Conservation (phyloP, 2,329 filamentous ascomycete species). For the Pezicula rhizophila region DNA sequence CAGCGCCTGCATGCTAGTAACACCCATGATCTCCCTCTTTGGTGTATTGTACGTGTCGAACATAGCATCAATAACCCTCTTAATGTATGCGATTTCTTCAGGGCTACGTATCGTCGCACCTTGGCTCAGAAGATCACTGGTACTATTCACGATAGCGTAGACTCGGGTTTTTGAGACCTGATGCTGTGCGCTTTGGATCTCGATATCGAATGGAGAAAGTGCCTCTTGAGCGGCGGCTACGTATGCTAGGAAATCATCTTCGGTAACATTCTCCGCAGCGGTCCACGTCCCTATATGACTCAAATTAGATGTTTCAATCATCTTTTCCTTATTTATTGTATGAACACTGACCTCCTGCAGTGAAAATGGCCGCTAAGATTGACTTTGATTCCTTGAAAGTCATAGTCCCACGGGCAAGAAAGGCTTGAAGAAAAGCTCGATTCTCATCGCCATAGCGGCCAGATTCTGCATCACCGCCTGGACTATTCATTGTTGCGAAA, state of each 20-base stretch:
- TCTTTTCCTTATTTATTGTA: not conserved
- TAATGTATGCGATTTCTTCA: constrained; percentile 86
- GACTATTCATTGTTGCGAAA: constrained; percentile 7
- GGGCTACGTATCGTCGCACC: constrained; percentile 73
- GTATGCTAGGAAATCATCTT: constrained; percentile 62
- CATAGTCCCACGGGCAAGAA: constrained; percentile 72
- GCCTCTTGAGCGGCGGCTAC: constrained; percentile 65
- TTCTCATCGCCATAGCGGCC: constrained; percentile 50
- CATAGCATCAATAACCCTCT: constrained; percentile 82
- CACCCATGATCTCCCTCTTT: constrained; percentile 75
- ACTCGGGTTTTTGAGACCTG: constrained; percentile 62
- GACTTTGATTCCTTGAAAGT: constrained; percentile 68
- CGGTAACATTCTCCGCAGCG: constrained; percentile 57
- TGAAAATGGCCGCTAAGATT: constrained; percentile 71
- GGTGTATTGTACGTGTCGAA: constrained; percentile 82
- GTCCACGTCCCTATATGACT: constrained; percentile 35
- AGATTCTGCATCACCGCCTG: constrained; percentile 5
- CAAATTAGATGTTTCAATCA: not conserved
- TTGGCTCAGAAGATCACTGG: constrained; percentile 78
- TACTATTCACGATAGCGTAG: constrained; percentile 82
- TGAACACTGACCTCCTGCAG: constrained; percentile 30
- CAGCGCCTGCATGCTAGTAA: constrained; percentile 72
- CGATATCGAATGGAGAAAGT: constrained; percentile 76
- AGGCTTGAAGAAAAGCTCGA: constrained; percentile 84
- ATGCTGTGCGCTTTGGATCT: constrained; percentile 70